Evolutionary conservation across 108 stramenopile species (phyloP).

Genomic region (Bacterosira constricta): DNA sequence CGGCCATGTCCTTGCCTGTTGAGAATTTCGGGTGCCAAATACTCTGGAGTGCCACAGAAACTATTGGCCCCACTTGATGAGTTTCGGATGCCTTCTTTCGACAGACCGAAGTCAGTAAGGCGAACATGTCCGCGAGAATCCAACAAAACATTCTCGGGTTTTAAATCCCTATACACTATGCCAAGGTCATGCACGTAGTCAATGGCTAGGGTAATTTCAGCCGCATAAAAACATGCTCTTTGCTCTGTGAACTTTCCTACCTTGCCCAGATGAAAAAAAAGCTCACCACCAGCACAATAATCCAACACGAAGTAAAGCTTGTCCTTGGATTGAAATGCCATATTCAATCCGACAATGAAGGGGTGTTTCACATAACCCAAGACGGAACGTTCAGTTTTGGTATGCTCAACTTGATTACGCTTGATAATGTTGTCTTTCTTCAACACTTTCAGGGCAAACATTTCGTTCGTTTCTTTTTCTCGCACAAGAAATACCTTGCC

Average conservation of each 20-base stretch:
- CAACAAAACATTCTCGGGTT: conserved; percentile 97
- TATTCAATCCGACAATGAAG: conserved; percentile 98
- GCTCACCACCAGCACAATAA: conserved; percentile 98
- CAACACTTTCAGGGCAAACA: conserved; percentile 95
- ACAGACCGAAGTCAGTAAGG: conserved; percentile 97
- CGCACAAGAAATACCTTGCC: conserved; percentile 91
- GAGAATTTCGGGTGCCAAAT: conserved; percentile 98
- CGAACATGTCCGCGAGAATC: conserved; percentile 94
- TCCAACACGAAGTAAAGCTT: conserved; percentile 98
- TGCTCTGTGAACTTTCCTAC: conserved; percentile 92
- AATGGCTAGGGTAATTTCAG: conserved; percentile 96
- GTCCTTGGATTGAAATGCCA: conserved; percentile 97
- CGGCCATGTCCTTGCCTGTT: conserved; percentile 91
- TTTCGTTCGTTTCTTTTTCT: conserved; percentile 74
- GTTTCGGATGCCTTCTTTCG: conserved; percentile 94
- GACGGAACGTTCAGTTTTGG: conserved; percentile 96
- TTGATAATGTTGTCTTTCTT: conserved; percentile 97
- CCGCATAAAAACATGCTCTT: conserved; percentile 95
- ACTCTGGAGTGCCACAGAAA: conserved; percentile 99
- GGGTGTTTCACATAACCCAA: conserved; percentile 97
- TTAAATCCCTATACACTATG: conserved; percentile 97
- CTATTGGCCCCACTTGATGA: conserved; percentile 93
- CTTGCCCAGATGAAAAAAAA: conserved; percentile 97
- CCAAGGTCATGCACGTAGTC: conserved; percentile 95
- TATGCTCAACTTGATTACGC: conserved; percentile 98